These are phyloP conservation scores for Pythium plurisporium DNA, from an alignment of 352 stramenopile genomes.

Conservation along the genomic window DNA sequence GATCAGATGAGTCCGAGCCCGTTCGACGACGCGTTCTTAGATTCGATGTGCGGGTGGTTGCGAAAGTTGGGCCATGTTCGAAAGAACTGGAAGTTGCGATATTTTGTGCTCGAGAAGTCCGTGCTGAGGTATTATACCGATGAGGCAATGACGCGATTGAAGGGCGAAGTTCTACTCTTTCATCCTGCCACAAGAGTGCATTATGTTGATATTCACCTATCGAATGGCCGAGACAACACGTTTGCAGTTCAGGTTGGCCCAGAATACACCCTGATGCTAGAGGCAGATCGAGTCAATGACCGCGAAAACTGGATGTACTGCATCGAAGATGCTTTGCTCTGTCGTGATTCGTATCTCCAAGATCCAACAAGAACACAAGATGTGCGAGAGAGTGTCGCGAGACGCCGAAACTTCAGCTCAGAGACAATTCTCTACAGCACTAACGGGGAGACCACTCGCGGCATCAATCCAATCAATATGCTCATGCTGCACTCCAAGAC, in stretches of 20 bases:
- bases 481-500: slow-evolving; percentile 29
- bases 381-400: slow-evolving; percentile 48
- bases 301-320: slow-evolving; percentile 81
- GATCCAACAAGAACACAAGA: slow-evolving; percentile 34
- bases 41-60: slow-evolving; percentile 71
- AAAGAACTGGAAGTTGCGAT: slow-evolving; percentile 78
- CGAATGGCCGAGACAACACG: slow-evolving; percentile 42
- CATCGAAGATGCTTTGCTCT: slow-evolving; percentile 69
- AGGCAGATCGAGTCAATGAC: slow-evolving; percentile 50
- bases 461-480: slow-evolving; percentile 29
- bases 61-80: slow-evolving; percentile 61
- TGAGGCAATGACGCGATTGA: slow-evolving; percentile 42
- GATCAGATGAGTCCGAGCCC: slow-evolving; percentile 17
- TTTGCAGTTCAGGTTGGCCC: slow-evolving; percentile 60
- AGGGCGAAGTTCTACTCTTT: slow-evolving; percentile 76
- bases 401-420: slow-evolving; percentile 49
- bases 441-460: slow-evolving; percentile 11
- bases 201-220: slow-evolving; percentile 63
- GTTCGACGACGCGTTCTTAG: slow-evolving; percentile 67
- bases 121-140: slow-evolving; percentile 68
- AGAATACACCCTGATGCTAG: slow-evolving; percentile 57
- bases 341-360: slow-evolving; percentile 64
- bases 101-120: slow-evolving; percentile 68
- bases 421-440: slow-evolving; percentile 36
- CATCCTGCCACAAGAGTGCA: slow-evolving; percentile 61